These are phyloP conservation scores for Pseudocercospora eumusae DNA, from an alignment of 2,329 filamentous ascomycete genomes.

Conservation along the genomic window DNA sequence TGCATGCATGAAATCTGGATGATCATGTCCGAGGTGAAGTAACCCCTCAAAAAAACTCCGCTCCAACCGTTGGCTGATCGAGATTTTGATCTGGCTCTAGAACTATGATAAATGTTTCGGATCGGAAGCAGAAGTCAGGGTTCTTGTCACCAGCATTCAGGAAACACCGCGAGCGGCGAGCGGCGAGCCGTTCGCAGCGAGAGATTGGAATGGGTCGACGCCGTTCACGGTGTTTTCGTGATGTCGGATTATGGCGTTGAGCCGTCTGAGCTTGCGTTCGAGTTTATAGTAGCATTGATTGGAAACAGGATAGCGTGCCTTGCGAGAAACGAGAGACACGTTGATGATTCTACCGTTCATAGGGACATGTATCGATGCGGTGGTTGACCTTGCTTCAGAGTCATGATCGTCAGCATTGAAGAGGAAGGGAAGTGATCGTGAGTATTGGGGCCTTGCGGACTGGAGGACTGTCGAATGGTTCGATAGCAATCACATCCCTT, in stretches of 20 bases:
- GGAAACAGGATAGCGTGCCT: not conserved
- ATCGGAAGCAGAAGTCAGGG: not conserved
- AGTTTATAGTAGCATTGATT: not conserved
- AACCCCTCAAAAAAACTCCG: not conserved
- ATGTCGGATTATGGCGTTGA: not conserved
- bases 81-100: too few relatives aligned
- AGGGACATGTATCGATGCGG: not conserved
- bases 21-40: not conserved
- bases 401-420: not conserved
- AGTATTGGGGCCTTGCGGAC: not conserved
- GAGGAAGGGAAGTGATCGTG: not conserved
- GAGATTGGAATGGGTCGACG: not conserved
- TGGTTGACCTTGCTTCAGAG: not conserved
- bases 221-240: constrained; percentile 4
- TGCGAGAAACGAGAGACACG: not conserved
- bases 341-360: not conserved
- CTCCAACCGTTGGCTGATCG: not conserved
- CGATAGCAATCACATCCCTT: not conserved
- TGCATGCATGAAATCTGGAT: not conserved
- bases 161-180: not conserved
- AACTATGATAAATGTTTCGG: not conserved
- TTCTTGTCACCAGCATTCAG: not conserved
- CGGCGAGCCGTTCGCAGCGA: not conserved
- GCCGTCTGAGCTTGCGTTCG: not conserved
- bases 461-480: not conserved